Conservation (phyloP, 1,139 yeast genomes). For the Kodamaea ohmeri region DNA sequence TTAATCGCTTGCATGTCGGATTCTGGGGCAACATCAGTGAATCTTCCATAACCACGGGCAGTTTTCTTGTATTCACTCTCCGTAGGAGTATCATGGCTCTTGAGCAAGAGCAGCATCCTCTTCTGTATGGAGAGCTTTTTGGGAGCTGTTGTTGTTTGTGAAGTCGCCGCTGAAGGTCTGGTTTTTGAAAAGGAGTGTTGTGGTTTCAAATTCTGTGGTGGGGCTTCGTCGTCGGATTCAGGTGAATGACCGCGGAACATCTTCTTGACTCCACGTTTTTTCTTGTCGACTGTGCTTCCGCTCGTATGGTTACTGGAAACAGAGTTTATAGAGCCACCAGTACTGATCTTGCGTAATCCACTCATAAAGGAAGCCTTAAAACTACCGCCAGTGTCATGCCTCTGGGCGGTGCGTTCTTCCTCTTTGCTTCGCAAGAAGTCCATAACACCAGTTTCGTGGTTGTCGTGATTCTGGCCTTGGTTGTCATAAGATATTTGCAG, state of each 20-base stretch:
- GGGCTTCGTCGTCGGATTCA: slow-evolving; percentile 1
- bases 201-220: not conserved
- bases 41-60: slow-evolving; percentile 75
- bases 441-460: slow-evolving; percentile 21
- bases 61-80: slow-evolving; percentile 47
- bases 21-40: slow-evolving; percentile 47
- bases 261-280: slow-evolving; percentile 3
- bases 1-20: slow-evolving; percentile 45
- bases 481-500: slow-evolving; percentile 21
- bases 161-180: not conserved
- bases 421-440: slow-evolving; percentile 60
- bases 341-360: slow-evolving; percentile 40
- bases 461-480: slow-evolving; percentile 2
- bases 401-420: slow-evolving; percentile 21
- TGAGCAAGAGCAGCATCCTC: slow-evolving; percentile 61
- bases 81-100: slow-evolving; percentile 41
- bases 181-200: not conserved
- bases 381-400: slow-evolving; percentile 47
- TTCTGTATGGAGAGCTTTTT: slow-evolving; percentile 56
- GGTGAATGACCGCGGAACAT: slow-evolving; percentile 1
- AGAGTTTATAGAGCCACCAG: slow-evolving; percentile 32
- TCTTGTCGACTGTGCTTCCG: slow-evolving; percentile 6
- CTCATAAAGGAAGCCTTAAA: slow-evolving; percentile 35
- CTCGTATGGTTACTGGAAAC: slow-evolving; percentile 15
- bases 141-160: slow-evolving; percentile 1